A percentile compares a stretch with the other conserved stretches of the same genome.
Conservation (phyloP, 305 asterid genomes). For the Rubia tinctorum region DNA sequence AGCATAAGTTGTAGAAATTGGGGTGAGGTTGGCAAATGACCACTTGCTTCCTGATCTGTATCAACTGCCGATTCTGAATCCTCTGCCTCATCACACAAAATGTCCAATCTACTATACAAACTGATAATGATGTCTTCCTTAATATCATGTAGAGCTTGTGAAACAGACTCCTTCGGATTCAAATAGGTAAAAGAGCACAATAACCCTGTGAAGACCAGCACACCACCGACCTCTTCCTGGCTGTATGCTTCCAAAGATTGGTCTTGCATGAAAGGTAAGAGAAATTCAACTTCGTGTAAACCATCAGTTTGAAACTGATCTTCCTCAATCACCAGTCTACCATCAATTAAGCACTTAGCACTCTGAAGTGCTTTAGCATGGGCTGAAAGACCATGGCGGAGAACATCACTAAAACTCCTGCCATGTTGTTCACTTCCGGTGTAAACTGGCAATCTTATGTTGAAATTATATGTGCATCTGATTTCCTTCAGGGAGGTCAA, state of each 20-base stretch:
- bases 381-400: slow-evolving; percentile 53
- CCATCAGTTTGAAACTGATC: slow-evolving; percentile 55
- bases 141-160: slow-evolving; percentile 77
- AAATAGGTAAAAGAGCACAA: slow-evolving; percentile 78
- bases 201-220: slow-evolving; percentile 62
- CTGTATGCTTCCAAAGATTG: slow-evolving; percentile 61
- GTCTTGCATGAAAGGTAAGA: slow-evolving; percentile 76
- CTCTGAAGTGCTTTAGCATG: slow-evolving; percentile 71
- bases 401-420: slow-evolving; percentile 56
- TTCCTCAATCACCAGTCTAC: slow-evolving; percentile 71
- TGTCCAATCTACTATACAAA: slow-evolving; percentile 81
- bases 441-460: slow-evolving; percentile 63
- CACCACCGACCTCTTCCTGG: slow-evolving; percentile 72
- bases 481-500: slow-evolving; percentile 73
- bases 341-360: slow-evolving; percentile 69
- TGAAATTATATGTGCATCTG: slow-evolving; percentile 79
- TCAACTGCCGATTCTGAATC: slow-evolving; percentile 38
- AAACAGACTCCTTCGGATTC: slow-evolving; percentile 74
- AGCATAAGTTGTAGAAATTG: slow-evolving; percentile 49
- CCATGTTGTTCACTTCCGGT: slow-evolving; percentile 37
- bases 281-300: slow-evolving; percentile 87
- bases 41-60: slow-evolving; percentile 36
- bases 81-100: slow-evolving; percentile 84
- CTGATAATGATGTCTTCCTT: slow-evolving; percentile 90
- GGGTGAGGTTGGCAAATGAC: slow-evolving; percentile 30